Conservation (phyloP, 1,284 basidiomycete genomes). For the Tilletiopsis washingtonensis region DNA sequence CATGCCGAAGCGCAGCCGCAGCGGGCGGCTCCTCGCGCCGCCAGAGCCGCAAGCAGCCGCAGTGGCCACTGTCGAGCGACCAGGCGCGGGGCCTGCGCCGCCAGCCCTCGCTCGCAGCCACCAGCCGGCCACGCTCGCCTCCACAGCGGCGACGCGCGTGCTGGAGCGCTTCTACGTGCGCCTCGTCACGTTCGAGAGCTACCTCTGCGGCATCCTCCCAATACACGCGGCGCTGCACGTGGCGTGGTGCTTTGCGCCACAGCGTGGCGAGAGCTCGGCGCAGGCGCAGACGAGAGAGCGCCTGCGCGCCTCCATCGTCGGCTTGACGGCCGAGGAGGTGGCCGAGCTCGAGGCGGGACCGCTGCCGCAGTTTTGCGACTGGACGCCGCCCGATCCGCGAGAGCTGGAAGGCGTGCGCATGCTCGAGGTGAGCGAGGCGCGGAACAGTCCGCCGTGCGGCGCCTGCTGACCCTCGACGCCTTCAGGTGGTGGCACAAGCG, state of each 20-base stretch:
- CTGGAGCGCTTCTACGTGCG: not conserved
- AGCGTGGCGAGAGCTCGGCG: not conserved
- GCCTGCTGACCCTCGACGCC: too few relatives aligned
- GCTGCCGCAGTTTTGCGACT: not conserved
- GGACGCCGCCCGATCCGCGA: not conserved
- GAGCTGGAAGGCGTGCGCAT: not conserved
- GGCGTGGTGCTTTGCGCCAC: too few relatives aligned
- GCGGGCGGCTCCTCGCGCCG: too few relatives aligned
- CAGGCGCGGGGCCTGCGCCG: too few relatives aligned
- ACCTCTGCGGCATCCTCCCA: not conserved
- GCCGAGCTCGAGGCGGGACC: not conserved
- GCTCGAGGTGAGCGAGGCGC: too few relatives aligned
- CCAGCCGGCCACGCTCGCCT: not conserved
- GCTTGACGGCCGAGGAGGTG: not conserved
- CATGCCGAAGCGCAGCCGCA: too few relatives aligned
- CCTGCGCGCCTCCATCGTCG: not conserved
- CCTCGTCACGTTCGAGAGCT: not conserved
- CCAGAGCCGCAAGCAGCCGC: too few relatives aligned
- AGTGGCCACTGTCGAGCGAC: too few relatives aligned
- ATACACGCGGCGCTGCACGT: too few relatives aligned
- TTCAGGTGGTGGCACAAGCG: constrained; percentile 3
- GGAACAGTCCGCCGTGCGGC: too few relatives aligned
- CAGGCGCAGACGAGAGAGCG: not conserved
- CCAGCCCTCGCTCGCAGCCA: not conserved
- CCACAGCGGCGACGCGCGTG: not conserved